Evolutionary conservation across 352 stramenopile genomes (phyloP), one percentile per base, ranked within the genome.

Genomic region (Pythium angustatum): DNA sequence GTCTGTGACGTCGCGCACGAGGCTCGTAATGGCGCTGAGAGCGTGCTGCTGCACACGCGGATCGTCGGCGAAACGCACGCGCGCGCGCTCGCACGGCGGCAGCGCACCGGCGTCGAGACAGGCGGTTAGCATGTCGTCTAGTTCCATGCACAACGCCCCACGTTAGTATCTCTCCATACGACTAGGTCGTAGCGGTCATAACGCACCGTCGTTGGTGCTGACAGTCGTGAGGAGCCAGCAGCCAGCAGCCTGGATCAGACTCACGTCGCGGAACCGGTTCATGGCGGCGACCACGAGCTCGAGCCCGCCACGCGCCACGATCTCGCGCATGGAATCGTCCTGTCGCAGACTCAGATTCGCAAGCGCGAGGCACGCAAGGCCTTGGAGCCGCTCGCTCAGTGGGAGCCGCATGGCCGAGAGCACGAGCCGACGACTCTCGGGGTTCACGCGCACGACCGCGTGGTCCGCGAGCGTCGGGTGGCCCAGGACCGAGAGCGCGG

Each of bases 321-420:
- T 85, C 44, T 86, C 81, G 15, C 69, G 14, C 68, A 86, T 74
- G 56, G 77, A 85, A 12, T 78, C 62, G 19, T 88, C 81, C 82
- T 87, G 72, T 7, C 78, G 78, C 28, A 88, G 60, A 44, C 78
- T 87, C 3, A 90, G 52, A 21, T 90, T 90, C 7, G 75, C 74
- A 19, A 90, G 64, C 4, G 78, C 77, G 4, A 90, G 66, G 31
- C 70, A 84, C 8, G 72, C 59, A 19, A 89, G 63, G 3, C 78
- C 81, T 48, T 90, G 78, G 1, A 88, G 55, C 53, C 85, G 73
- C 57, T 88, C 78, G 26, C 72, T 80, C 17, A 85, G 54, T n/a
- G 77, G 77, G 52, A 90, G 68, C 36, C 70, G 67, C 81, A 88
- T 88, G 38, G 78, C 75, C 11, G 77, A 82, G 22, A 90, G 66